phyloP scores from a whole-genome alignment of 208 protist genomes.

The Trypanosoma lewisi region DNA sequence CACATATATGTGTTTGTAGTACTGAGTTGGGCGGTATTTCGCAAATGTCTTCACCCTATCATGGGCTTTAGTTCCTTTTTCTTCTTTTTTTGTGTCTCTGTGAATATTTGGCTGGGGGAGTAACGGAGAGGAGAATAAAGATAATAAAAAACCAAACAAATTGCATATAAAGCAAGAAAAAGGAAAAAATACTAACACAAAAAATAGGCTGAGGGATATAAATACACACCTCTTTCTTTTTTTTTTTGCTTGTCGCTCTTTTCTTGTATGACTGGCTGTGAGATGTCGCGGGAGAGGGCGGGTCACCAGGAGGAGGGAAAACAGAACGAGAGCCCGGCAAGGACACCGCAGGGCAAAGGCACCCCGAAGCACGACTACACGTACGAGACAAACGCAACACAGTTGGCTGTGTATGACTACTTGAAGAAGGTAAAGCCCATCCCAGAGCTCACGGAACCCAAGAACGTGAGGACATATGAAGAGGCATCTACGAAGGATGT shows the following conservation, averaged over 20 bases:
- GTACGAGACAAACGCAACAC: conserved; percentile 1
- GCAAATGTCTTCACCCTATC: neutral
- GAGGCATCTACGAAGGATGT: conserved; percentile 68
- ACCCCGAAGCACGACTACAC: neutral
- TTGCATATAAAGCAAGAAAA: neutral
- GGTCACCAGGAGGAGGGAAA: neutral
- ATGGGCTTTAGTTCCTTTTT: neutral
- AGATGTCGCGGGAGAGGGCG: neutral
- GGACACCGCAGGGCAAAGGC: neutral
- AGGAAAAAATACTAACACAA: neutral
- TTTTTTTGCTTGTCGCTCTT: too few species aligned
- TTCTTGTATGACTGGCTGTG: neutral
- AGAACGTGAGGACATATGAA: conserved; percentile 47
- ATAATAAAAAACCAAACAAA: neutral
- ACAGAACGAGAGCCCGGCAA: neutral
- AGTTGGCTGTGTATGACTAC: conserved; percentile 57
- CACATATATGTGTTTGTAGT: too few species aligned
- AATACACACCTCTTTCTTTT: too few species aligned
- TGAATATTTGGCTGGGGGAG: neutral
- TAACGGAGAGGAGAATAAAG: neutral
- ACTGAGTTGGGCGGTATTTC: too few species aligned
- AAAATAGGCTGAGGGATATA: neutral
- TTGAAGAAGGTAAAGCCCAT: conserved; percentile 56
- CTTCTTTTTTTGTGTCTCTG: neutral
- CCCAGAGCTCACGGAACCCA: conserved; percentile 71